Evolutionary conservation across 2,329 filamentous ascomycete genomes (phyloP).

Genomic region (Fusarium cyanostomum): DNA sequence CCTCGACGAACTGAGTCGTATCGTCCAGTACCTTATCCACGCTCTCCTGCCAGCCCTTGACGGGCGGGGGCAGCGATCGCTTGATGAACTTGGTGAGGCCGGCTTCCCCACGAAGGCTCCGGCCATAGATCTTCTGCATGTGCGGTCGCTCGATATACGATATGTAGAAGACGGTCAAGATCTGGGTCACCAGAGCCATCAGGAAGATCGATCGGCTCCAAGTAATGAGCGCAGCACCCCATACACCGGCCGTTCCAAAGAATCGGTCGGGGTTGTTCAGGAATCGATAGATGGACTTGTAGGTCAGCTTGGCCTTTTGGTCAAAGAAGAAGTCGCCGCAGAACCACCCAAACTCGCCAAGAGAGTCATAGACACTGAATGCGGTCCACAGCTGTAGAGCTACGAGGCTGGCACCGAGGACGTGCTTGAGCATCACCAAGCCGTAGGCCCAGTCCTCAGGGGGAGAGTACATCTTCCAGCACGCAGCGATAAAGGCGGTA

Average conservation of each 20-base stretch:
- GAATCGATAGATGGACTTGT: conserved; percentile 97
- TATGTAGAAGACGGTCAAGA: conserved; percentile 86
- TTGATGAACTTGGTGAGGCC: conserved; percentile 93
- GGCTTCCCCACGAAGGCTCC: conserved; percentile 83
- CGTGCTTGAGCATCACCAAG: conserved; percentile 86
- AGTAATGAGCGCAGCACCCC: conserved; percentile 93
- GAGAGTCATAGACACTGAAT: conserved; percentile 90
- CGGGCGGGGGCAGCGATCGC: conserved; percentile 81
- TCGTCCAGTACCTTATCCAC: conserved; percentile 89
- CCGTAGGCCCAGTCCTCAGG: conserved; percentile 88
- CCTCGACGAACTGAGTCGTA: conserved; percentile 88
- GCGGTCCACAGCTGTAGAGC: conserved; percentile 93
- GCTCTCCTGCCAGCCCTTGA: conserved; percentile 85
- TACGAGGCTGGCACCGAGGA: conserved; percentile 82
- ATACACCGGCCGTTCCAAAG: conserved; percentile 92
- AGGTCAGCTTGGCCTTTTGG: conserved; percentile 86
- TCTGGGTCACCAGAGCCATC: conserved; percentile 85
- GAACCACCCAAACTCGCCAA: conserved; percentile 99
- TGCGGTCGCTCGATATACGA: conserved; percentile 95
- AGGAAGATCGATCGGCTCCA: conserved; percentile 88
- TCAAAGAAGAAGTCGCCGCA: conserved; percentile 99
- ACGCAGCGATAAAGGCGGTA: conserved; percentile 85
- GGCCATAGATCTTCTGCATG: conserved; percentile 97
- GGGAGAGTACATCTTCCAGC: conserved; percentile 95
- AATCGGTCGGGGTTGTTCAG: conserved; percentile 97